Evolutionary conservation across 176 grass and related monocot genomes (phyloP).

Genomic region (Aegilops longissima): DNA sequence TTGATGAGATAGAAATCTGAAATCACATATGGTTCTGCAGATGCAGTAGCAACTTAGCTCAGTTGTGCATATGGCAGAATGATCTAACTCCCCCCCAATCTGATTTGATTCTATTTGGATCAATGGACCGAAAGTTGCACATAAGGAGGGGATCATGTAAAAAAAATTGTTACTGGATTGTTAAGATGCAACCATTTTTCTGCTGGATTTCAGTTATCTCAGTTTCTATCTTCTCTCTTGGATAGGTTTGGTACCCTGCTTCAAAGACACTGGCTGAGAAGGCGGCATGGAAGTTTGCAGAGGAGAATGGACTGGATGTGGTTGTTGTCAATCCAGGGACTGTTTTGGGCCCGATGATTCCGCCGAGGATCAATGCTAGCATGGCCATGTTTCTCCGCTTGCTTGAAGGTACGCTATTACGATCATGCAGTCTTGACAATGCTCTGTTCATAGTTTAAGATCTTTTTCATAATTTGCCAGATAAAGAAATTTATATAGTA

Average conservation of each 20-base stretch:
- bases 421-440: background rate
- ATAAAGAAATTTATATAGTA: background rate
- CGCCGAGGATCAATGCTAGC: conserved; percentile 65
- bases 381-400: conserved; percentile 69
- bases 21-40: background rate
- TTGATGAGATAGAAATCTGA: background rate
- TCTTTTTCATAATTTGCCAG: background rate
- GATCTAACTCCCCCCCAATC: background rate
- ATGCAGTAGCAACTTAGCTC: background rate
- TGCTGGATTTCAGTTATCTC: background rate
- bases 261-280: conserved; percentile 91
- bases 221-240: background rate
- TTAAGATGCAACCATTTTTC: background rate
- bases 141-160: background rate
- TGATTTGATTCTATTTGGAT: background rate
- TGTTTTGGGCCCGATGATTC: conserved; percentile 73
- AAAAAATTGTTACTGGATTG: background rate
- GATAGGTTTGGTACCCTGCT: conserved; percentile 85
- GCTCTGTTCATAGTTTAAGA: too few relatives aligned
- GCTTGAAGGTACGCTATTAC: too few relatives aligned
- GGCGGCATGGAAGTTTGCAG: conserved; percentile 85
- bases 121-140: background rate
- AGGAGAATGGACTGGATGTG: conserved; percentile 76
- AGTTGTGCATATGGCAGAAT: background rate
- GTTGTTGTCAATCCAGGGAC: conserved; percentile 82